Conservation (phyloP, 106 monocot genomes). For the Apostasia shenzhenica region DNA sequence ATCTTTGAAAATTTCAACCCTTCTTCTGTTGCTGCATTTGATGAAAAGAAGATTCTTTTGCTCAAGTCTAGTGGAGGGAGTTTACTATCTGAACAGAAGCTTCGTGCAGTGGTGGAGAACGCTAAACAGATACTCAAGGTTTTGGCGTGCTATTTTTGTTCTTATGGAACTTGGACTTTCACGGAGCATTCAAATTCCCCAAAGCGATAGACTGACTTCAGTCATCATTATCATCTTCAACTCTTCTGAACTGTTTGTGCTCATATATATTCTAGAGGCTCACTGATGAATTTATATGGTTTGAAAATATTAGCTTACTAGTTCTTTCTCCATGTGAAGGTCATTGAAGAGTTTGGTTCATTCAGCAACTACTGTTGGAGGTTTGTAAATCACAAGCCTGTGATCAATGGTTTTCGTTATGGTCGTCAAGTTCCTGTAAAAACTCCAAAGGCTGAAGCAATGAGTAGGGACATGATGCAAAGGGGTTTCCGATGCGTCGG, state of each 20-base stretch:
- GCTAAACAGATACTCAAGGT: conserved; percentile 49
- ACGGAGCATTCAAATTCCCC: neutral
- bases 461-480: conserved; percentile 62
- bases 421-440: conserved; percentile 50
- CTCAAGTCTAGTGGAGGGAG: conserved; percentile 24
- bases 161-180: neutral
- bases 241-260: too few species aligned
- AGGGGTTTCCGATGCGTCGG: conserved; percentile 61
- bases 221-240: neutral
- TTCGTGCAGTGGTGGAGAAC: conserved; percentile 44
- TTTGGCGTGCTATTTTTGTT: neutral
- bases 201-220: too few species aligned
- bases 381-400: conserved; percentile 61
- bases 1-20: conserved; percentile 50
- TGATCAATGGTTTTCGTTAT: conserved; percentile 35
- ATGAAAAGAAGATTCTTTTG: conserved; percentile 41
- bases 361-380: conserved; percentile 54
- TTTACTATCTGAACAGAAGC: conserved; percentile 43
- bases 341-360: conserved; percentile 61
- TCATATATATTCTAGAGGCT: too few species aligned
- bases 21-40: conserved; percentile 35
- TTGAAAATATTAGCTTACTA: too few species aligned
- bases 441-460: conserved; percentile 54
- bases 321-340: conserved; percentile 16
- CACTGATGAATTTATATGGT: too few species aligned